A percentile compares a stretch with the other conserved stretches of the same genome.
Conservation (phyloP, 108 stramenopile genomes). For the Nitzschia sp. region DNA sequence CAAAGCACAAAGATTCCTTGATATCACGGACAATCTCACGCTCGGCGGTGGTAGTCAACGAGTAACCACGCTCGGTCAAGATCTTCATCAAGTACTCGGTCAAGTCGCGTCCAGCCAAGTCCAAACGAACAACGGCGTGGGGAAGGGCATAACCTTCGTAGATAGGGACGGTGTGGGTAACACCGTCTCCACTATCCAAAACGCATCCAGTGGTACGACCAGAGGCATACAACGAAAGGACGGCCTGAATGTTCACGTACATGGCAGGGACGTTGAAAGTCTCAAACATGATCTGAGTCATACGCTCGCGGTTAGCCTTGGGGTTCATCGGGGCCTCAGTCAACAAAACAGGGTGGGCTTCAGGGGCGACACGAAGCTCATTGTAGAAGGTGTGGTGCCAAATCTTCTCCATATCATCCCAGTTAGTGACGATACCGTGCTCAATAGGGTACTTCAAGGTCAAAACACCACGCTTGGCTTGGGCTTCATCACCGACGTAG, state of each 20-base stretch:
- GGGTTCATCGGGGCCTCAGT: conserved; percentile 99
- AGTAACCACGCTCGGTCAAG: conserved; percentile 92
- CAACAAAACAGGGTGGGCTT: conserved; percentile 98
- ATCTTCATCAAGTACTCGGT: conserved; percentile 96
- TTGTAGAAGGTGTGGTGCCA: conserved; percentile 99
- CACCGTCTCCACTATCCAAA: conserved; percentile 93
- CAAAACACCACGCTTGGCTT: conserved; percentile 97
- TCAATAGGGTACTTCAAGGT: conserved; percentile 99
- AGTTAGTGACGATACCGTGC: conserved; percentile 98
- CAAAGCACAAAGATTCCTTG: conserved; percentile 91
- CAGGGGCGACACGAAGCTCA: conserved; percentile 93
- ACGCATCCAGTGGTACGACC: conserved; percentile 96
- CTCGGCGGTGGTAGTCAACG: conserved; percentile 92
- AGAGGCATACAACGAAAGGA: conserved; percentile 93
- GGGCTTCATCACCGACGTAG: conserved; percentile 99
- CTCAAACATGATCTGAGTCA: conserved; percentile 99
- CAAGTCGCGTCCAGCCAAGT: conserved; percentile 94
- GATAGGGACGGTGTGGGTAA: conserved; percentile 95
- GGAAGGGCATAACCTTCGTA: conserved; percentile 97
- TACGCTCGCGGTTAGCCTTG: conserved; percentile 99
- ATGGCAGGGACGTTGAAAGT: conserved; percentile 99
- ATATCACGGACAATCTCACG: conserved; percentile 95
- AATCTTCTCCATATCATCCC: conserved; percentile 99
- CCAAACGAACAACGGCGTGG: conserved; percentile 93
- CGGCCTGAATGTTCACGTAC: conserved; percentile 99